Conservation (phyloP, 306 rosid species). For the Sindora glabra region DNA sequence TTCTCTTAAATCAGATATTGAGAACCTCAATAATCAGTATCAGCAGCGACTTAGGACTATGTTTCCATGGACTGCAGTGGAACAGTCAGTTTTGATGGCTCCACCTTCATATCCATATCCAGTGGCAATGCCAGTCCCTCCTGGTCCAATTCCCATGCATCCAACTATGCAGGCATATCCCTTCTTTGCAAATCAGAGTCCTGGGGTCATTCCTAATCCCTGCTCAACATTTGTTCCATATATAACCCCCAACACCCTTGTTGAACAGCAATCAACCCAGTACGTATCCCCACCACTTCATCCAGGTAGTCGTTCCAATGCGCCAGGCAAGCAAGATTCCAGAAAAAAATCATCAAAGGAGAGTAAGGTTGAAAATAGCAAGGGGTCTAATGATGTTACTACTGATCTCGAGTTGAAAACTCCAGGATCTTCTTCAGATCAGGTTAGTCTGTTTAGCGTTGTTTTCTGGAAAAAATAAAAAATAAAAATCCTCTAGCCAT, state of each 20-base stretch:
- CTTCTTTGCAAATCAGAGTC: slow-evolving; percentile 61
- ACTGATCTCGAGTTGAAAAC: slow-evolving; percentile 73
- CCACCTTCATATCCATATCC: slow-evolving; percentile 78
- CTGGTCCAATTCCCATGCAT: slow-evolving; percentile 63
- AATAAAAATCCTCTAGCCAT: background rate
- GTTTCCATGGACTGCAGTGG: slow-evolving; percentile 83
- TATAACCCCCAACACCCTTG: slow-evolving; percentile 47
- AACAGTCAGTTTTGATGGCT: slow-evolving; percentile 69
- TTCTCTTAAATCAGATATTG: slow-evolving; percentile 74
- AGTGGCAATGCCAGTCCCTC: slow-evolving; percentile 61
- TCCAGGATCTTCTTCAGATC: slow-evolving; percentile 66
- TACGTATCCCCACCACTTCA: slow-evolving; percentile 37
- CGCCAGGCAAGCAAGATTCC: slow-evolving; percentile 43
- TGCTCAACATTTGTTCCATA: slow-evolving; percentile 69
- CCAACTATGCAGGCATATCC: slow-evolving; percentile 65
- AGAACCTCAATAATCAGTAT: slow-evolving; percentile 63
- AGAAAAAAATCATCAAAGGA: slow-evolving; percentile 41
- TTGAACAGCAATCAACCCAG: slow-evolving; percentile 60
- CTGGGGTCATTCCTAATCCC: slow-evolving; percentile 56
- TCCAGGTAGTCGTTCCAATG: slow-evolving; percentile 41
- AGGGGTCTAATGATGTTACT: slow-evolving; percentile 50
- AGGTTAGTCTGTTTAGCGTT: slow-evolving; percentile 34
- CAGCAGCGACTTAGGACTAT: slow-evolving; percentile 74
- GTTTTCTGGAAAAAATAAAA: background rate
- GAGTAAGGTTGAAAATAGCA: slow-evolving; percentile 43